A percentile compares a stretch with the other conserved stretches of the same genome.
Conservation (phyloP, 176 grass and related monocot species). For the Musa itinerans region DNA sequence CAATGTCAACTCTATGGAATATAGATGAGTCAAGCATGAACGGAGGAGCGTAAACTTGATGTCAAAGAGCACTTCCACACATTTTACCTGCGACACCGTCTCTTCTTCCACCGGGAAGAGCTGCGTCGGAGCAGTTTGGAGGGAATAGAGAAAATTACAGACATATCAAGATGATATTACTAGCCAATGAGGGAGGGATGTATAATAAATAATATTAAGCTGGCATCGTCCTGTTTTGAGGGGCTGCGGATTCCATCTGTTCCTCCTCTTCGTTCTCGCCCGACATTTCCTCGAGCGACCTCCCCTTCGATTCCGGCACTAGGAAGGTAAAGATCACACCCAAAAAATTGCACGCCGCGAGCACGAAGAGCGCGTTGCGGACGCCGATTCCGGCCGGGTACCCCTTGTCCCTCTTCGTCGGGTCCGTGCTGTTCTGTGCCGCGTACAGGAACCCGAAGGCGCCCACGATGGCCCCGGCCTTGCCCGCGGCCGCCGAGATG, state of each 20-base stretch:
- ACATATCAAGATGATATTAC: background rate
- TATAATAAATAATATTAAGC: background rate
- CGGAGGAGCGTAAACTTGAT: no score
- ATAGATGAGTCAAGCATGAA: no score
- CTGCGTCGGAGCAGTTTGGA: no score
- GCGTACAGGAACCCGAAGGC: constrained; percentile 72
- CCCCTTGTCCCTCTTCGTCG: constrained; percentile 22
- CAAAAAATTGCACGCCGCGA: constrained; percentile 31
- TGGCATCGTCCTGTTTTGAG: background rate
- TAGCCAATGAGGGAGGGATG: background rate
- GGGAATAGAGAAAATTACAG: no score
- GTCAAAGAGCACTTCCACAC: no score
- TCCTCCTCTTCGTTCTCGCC: constrained; percentile 29
- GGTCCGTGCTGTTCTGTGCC: constrained; percentile 24
- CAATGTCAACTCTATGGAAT: no score
- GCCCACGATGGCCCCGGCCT: constrained; percentile 66
- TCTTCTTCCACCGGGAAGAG: no score
- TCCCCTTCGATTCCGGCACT: constrained; percentile 55
- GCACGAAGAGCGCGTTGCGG: constrained; percentile 38
- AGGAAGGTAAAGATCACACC: constrained; percentile 43
- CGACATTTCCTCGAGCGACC: constrained; percentile 50
- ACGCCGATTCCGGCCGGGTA: constrained; percentile 40
- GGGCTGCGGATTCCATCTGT: background rate
- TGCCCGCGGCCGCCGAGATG: constrained; percentile 63
- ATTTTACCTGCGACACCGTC: no score